Percentiles rank a stretch among this genome's conserved stretches.
These are phyloP conservation scores for Calocybe cyanea DNA, from an alignment of 768 basidiomycete species.

Conservation along the genomic window DNA sequence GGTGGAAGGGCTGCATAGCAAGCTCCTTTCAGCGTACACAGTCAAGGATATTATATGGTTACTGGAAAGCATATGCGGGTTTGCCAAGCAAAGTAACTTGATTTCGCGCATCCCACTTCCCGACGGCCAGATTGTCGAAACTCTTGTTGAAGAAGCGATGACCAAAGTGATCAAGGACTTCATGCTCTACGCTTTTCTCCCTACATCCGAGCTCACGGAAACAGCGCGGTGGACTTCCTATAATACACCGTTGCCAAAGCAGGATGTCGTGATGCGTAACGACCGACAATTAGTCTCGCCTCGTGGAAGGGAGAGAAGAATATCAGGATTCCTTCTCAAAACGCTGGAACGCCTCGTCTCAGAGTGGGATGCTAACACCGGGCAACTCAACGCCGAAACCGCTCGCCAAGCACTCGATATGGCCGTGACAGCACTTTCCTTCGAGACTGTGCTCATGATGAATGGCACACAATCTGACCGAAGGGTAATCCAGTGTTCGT, in stretches of 20 bases:
- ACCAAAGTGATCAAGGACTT: slow-evolving; percentile 66
- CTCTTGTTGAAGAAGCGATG: slow-evolving; percentile 53
- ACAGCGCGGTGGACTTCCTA: neutral
- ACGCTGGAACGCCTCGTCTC: slow-evolving; percentile 46
- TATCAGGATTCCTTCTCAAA: slow-evolving; percentile 62
- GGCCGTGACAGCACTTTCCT: slow-evolving; percentile 60
- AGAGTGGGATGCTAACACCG: slow-evolving; percentile 45
- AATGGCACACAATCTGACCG: slow-evolving; percentile 64
- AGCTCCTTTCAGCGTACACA: slow-evolving; percentile 47
- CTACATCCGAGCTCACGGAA: slow-evolving; percentile 27
- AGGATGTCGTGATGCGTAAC: slow-evolving; percentile 6
- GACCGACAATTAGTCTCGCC: slow-evolving; percentile 40
- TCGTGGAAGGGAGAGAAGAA: slow-evolving; percentile 53
- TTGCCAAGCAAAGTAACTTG: slow-evolving; percentile 42
- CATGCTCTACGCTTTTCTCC: slow-evolving; percentile 61
- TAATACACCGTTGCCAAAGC: slow-evolving; percentile 1
- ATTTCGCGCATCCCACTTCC: slow-evolving; percentile 58
- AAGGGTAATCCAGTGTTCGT: slow-evolving; percentile 60
- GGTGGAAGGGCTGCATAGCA: slow-evolving; percentile 30
- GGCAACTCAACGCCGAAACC: slow-evolving; percentile 53
- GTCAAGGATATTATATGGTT: slow-evolving; percentile 61
- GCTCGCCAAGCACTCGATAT: slow-evolving; percentile 69
- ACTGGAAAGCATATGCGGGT: slow-evolving; percentile 60
- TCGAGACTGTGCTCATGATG: slow-evolving; percentile 60
- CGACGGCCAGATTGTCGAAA: slow-evolving; percentile 59